Evolutionary conservation across 164 flowering plant species (phyloP).

Genomic region (Brasenia schreberi): DNA sequence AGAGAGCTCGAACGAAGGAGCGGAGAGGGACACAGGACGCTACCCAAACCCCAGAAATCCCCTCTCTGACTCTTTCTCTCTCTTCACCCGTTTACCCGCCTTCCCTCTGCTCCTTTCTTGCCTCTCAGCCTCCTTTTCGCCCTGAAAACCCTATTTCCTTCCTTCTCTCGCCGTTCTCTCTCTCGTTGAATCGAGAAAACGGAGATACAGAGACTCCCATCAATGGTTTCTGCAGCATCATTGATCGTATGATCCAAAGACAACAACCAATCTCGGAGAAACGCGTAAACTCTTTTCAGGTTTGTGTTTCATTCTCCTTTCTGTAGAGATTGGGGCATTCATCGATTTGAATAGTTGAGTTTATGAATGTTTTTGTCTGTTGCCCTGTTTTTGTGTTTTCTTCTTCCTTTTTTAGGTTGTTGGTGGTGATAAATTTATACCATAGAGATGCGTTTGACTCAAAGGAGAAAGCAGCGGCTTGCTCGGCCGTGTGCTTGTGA

Average conservation of each 20-base stretch:
- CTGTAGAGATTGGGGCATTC: background rate
- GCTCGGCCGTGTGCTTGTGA: constrained; percentile 3
- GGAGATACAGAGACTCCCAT: background rate
- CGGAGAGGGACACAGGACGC: background rate
- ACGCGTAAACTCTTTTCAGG: background rate
- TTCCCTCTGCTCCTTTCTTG: background rate
- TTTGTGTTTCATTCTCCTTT: background rate
- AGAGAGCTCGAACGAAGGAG: background rate
- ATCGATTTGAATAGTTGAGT: background rate
- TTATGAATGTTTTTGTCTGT: background rate
- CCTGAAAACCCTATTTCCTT: background rate
- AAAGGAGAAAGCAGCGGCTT: constrained; percentile 1
- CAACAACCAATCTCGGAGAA: background rate
- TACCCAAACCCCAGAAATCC: background rate
- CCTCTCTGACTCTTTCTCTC: background rate
- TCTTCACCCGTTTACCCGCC: background rate
- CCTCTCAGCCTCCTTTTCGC: background rate
- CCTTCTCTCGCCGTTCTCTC: background rate
- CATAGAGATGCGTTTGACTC: constrained; percentile 17
- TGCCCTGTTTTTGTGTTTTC: background rate
- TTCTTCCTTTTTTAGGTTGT: constrained; percentile 8
- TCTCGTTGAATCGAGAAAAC: background rate
- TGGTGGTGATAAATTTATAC: constrained; percentile 9
- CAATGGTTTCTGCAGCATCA: background rate
- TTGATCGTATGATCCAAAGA: background rate